These are phyloP conservation scores for Hyphopichia homilentoma DNA, from an alignment of 805 yeast species.

Conservation along the genomic window DNA sequence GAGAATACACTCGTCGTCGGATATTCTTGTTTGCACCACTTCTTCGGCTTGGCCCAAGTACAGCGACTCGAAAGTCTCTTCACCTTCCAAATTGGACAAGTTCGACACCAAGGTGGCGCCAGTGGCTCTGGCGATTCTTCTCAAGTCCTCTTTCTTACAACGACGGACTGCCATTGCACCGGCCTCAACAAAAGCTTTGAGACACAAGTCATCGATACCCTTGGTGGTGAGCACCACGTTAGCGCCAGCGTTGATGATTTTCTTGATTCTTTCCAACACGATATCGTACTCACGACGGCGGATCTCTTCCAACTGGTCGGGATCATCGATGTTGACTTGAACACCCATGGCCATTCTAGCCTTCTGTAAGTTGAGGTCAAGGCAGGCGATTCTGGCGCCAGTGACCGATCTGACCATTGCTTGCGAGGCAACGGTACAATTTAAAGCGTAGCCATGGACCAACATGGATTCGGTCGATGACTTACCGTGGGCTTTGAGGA, in stretches of 20 bases:
- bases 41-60: constrained; percentile 87
- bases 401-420: constrained; percentile 80
- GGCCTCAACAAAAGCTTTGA: constrained; percentile 87
- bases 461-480: constrained; percentile 82
- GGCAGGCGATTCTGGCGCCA: constrained; percentile 78
- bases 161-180: constrained; percentile 95
- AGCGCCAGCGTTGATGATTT: constrained; percentile 84
- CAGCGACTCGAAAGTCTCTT: constrained; percentile 82
- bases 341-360: constrained; percentile 99
- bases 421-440: constrained; percentile 96
- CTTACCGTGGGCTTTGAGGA: constrained; percentile 95
- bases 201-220: constrained; percentile 90
- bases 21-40: constrained; percentile 84
- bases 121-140: constrained; percentile 96
- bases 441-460: constrained; percentile 91
- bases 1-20: constrained; percentile 95
- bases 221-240: constrained; percentile 90
- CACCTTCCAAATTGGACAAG: constrained; percentile 93
- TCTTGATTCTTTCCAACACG: constrained; percentile 75
- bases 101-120: constrained; percentile 89
- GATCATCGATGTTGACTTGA: constrained; percentile 93
- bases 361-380: constrained; percentile 91
- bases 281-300: constrained; percentile 86
- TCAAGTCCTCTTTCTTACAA: constrained; percentile 92
- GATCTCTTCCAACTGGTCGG: constrained; percentile 92